phyloP scores from a whole-genome alignment of 371 early-diverging fungal genomes.

The Mucor sp. region DNA sequence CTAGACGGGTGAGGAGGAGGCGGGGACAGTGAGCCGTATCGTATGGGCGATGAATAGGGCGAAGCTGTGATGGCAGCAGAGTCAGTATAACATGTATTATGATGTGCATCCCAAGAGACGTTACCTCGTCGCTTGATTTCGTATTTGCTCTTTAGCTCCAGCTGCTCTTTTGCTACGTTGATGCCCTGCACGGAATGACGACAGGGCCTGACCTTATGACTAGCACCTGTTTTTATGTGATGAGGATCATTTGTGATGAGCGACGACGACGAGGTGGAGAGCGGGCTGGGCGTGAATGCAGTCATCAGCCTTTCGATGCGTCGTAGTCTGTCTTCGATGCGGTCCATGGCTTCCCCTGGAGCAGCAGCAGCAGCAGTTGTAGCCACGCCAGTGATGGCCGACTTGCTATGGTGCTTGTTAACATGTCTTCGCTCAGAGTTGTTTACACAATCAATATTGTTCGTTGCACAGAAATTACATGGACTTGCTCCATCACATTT shows the following conservation, averaged over 20 bases:
- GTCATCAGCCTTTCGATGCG: conserved; percentile 54
- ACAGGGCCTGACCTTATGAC: conserved; percentile 33
- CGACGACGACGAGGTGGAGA: conserved; percentile 7
- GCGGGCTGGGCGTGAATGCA: conserved; percentile 45
- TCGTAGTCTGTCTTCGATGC: conserved; percentile 50
- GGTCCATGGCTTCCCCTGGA: conserved; percentile 41
- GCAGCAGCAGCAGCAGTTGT: neutral
- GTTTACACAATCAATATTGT: conserved; percentile 48
- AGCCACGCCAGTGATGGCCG: no score
- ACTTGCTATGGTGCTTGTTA: conserved; percentile 2
- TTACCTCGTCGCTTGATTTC: conserved; percentile 19
- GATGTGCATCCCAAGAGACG: no score
- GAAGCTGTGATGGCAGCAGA: neutral
- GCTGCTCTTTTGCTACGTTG: conserved; percentile 45
- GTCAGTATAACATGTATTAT: neutral
- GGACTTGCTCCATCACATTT: conserved; percentile 41
- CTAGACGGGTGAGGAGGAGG: neutral
- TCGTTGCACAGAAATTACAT: conserved; percentile 37
- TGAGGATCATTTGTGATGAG: conserved; percentile 1
- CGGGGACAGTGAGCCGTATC: conserved; percentile 26
- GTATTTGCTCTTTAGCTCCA: conserved; percentile 19
- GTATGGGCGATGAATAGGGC: conserved; percentile 14
- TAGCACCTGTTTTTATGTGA: conserved; percentile 1
- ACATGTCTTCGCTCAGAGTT: conserved; percentile 44
- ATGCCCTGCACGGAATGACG: conserved; percentile 56